Evolutionary conservation across 805 yeast species (phyloP).

Genomic region (Yarrowia sp.): DNA sequence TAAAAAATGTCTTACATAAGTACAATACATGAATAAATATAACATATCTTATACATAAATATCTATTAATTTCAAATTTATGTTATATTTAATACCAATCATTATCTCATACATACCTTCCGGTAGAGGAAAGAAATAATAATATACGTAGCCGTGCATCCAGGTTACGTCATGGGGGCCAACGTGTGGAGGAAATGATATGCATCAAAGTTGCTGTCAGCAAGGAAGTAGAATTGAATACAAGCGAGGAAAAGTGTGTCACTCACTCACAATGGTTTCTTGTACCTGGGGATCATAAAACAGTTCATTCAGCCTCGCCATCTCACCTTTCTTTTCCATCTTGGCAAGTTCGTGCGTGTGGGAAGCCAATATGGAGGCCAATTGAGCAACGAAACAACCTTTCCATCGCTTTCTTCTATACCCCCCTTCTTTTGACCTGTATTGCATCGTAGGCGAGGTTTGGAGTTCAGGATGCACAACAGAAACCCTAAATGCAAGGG

Average conservation of each 20-base stretch:
- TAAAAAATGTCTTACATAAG: too few relatives aligned
- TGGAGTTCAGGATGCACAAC: too few relatives aligned
- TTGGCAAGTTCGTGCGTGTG: not conserved
- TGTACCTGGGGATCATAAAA: not conserved
- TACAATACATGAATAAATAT: too few relatives aligned
- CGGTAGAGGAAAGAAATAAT: too few relatives aligned
- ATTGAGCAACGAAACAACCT: slow-evolving; percentile 8
- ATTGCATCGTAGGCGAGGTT: too few relatives aligned
- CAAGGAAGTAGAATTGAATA: not conserved
- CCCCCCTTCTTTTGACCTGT: not conserved
- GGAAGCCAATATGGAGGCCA: not conserved
- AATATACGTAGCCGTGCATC: not conserved
- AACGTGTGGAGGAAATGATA: not conserved
- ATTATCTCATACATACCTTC: too few relatives aligned
- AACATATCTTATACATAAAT: too few relatives aligned
- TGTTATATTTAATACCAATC: too few relatives aligned
- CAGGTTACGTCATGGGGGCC: slow-evolving; percentile 3
- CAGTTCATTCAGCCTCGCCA: slow-evolving; percentile 12
- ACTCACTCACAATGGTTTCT: too few relatives aligned
- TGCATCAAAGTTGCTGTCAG: slow-evolving; percentile 14
- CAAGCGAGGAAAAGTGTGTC: too few relatives aligned
- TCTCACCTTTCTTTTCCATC: not conserved
- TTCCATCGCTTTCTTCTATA: not conserved
- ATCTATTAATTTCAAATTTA: too few relatives aligned
- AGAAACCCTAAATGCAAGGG: slow-evolving; percentile 14